Evolutionary conservation across 352 stramenopile genomes (phyloP).

Genomic region (Phytophthora tentaculata): DNA sequence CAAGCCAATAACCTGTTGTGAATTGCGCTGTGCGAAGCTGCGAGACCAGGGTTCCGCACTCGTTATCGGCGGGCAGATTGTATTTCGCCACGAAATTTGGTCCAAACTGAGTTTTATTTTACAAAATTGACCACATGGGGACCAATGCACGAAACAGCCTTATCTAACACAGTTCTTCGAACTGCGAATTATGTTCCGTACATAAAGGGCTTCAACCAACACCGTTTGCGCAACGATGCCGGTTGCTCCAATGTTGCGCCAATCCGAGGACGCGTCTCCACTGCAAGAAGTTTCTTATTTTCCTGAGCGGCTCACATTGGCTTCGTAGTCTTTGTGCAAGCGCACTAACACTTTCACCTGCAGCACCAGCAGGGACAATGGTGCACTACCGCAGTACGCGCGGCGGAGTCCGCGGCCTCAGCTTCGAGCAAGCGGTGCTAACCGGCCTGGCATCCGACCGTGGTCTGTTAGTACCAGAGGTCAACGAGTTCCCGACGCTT

Average conservation of each 20-base stretch:
- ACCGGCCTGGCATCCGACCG: slow-evolving; percentile 86
- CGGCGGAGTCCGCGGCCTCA: slow-evolving; percentile 77
- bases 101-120: too few relatives aligned
- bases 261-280: slow-evolving; percentile 10
- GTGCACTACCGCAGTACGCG: slow-evolving; percentile 88
- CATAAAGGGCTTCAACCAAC: too few relatives aligned
- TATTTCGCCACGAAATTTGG: too few relatives aligned
- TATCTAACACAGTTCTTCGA: too few relatives aligned
- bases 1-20: too few relatives aligned
- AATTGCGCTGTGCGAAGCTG: too few relatives aligned
- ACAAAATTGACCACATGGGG: too few relatives aligned
- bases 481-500: slow-evolving; percentile 80
- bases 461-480: slow-evolving; percentile 84
- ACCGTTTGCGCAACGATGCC: slow-evolving; percentile 24
- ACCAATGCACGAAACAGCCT: too few relatives aligned
- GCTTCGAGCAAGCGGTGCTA: slow-evolving; percentile 89
- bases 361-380: slow-evolving; percentile 43
- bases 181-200: too few relatives aligned
- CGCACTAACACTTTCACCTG: slow-evolving; percentile 16
- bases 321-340: background rate
- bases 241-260: slow-evolving; percentile 10
- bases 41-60: too few relatives aligned
- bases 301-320: background rate
- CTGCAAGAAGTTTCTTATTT: slow-evolving; percentile 31
- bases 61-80: too few relatives aligned